Base-by-base conservation (phyloP, 352 stramenopile genomes). In the Phytophthora europaea region DNA sequence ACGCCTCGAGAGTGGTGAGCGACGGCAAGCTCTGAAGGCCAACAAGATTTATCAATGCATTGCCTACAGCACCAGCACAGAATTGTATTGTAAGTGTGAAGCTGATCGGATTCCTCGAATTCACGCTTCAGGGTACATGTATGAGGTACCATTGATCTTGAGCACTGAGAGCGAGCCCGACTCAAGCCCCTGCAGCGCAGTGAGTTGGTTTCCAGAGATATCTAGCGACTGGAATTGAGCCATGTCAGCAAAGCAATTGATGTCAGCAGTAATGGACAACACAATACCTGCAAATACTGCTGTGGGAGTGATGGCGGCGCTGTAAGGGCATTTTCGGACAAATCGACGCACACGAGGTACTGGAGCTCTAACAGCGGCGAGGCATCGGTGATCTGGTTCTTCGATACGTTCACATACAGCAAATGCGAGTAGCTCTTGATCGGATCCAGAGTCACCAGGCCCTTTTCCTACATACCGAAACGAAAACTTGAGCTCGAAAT, bases 141-240 rank as follows among this genome's bases (percentile, higher is more conserved):
- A 8, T 1, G 40, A 26, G 13, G 9, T 75, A 90, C 87, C 87
- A 57, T 81, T 91, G 55, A 91, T 79, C 53, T 89, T 90, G 40
- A 95, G 75, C 7, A 80, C 84, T 34, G 83, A 73, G 7, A 94
- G 60, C 18, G 76, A 88, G 7, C 57, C 57, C 43, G 79, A 90
- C 47, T 87, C 63, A 40, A 92, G 71, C 3, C 83, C 85, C 53
- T 89, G 73, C 0, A 95, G 69, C 3, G 75, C 80, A 33, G 72
- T 33, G 55, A 95, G 82, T 62, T 94, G 85, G 74, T 95, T 95
- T 59, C 77, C 74, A 26, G 87, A 93, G 20, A 94, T 23, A 59
- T 93, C 84, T 15, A 95, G 40, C 3, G 81, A 76, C 85, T 90
- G n/a, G 22, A 65, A 59, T 43, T 55, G 68, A 26, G 5, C 28